Evolutionary conservation across 2,329 filamentous ascomycete species (phyloP), one percentile per base, ranked within the genome.

Genomic region (Clathrospora elynae): DNA sequence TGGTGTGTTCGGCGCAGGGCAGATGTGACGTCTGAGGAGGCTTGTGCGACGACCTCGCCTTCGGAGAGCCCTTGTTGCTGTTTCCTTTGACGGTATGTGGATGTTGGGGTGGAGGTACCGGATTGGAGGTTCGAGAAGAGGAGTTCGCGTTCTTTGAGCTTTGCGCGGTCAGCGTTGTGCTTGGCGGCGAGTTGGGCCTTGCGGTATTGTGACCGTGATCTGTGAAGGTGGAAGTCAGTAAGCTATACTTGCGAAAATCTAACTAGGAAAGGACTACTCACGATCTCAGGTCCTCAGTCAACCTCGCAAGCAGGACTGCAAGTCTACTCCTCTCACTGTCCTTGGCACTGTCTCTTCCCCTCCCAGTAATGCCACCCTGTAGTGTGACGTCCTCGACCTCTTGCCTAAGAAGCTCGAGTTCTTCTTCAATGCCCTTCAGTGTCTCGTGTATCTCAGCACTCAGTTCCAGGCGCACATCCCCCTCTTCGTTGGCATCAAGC

Each of bases 1-100:
- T 88, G 83, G 71, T 97, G 91, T 5, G 92, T 95, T 48, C 90
- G 80, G 48, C 90, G 82, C 37, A 99, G 79, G 2, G 90, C 88
- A 34, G 84, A 77, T 3, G 92, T 97, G 39, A 97, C 87, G 74
- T 95, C 89, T 55, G 80, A 84, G 20, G 88, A 88, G 1, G 92
- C 87, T 49, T 84, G 83, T 10, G 90, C 77, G 28, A 85, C 79
- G 53, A 89, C 78, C 52, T 93, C 85, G 66, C 88, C 84, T 56
- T 90, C 83, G 14, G 84, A 82, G 3, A 85, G 68, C 28, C 79
- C 77, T 51, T 80, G 76, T 17, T 67, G 65, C 22, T 68, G 61
- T n/a, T 61, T 59, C 31, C 61, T 54, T 29, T 66, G 62, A 22
- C 66, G 62, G 62, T 53, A 72, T 62, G 48, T 70, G 50, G 53